Evolutionary conservation across 2,329 filamentous ascomycete genomes (phyloP), one percentile per base, ranked within the genome.

Genomic region (Mycosphaerella arachidis): DNA sequence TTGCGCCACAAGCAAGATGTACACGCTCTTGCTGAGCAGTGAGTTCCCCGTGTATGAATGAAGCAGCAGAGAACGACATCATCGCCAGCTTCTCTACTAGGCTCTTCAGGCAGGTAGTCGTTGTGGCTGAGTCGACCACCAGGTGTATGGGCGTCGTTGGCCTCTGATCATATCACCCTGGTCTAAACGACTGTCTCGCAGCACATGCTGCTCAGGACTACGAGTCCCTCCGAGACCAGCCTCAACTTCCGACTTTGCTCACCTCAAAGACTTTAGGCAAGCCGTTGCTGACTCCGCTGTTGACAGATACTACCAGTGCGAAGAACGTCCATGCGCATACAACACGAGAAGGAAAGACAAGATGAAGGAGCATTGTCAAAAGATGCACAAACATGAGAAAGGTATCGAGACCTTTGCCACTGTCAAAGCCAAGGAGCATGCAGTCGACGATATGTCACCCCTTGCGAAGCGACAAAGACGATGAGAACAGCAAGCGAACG

Each of bases 351-450:
- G 57, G 20, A 55, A 55, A 16, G 57, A 59, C 31, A 59, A 59
- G 45, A 59, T 59, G 57, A 59, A 51, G 52, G 57, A 59, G 35
- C 57, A 59, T n/a, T 59, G 57, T 45, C 57, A 30, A 30, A 59
- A 48, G 52, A 50, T 55, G 57, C 57, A 59, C 48, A 30, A 53
- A 9, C 57, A 59, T 43, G n/a, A 29, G 16, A 43, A 54, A 18
- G 30, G 51, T 8, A 9, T 12, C 10, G 56, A 58, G 29, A 46
- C 27, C 12, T 58, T 58, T 35, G 40, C 54, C 7, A 48, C 45
- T 4, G 43, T 56, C 40, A 13, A 16, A 7, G 18, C 40, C 4
- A 16, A 24, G 18, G 29, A 46, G 20, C 33, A 55, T 20, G 37
- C 20, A 37, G 27, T 46, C n/a, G 40, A 52, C 30, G 50, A 20